Conservation (phyloP, 2,329 filamentous ascomycete species). For the Dothistroma pini region DNA sequence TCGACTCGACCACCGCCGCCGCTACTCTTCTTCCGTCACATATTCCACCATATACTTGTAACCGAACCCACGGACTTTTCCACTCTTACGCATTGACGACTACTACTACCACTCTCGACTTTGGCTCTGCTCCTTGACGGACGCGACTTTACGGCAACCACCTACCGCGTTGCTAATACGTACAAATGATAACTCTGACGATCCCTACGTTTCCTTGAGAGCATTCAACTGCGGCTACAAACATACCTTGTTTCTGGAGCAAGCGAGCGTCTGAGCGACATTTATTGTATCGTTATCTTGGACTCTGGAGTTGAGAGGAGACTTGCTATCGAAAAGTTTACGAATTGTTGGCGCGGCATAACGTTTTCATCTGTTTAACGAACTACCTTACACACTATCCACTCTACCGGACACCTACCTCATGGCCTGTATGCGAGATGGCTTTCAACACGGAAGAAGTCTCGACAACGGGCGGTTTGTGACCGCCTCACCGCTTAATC, state of each 20-base stretch:
- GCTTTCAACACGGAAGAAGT: slow-evolving; percentile 73
- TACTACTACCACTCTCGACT: slow-evolving; percentile 4
- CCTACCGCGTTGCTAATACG: slow-evolving; percentile 16
- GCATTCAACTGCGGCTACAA: slow-evolving; percentile 12
- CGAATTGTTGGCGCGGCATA: slow-evolving; percentile 22
- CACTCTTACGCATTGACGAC: slow-evolving; percentile 17
- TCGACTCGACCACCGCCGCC: slow-evolving; percentile 7
- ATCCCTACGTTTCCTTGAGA: slow-evolving; percentile 33
- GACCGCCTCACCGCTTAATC: slow-evolving; percentile 91
- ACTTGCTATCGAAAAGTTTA: slow-evolving; percentile 18
- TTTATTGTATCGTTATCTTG: slow-evolving; percentile 23
- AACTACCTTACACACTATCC: slow-evolving; percentile 9
- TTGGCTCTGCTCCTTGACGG: slow-evolving; percentile 25
- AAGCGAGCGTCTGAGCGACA: slow-evolving; percentile 19
- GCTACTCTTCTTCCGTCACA: slow-evolving; percentile 19
- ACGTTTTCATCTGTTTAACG: slow-evolving; percentile 20
- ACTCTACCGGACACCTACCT: slow-evolving; percentile 17
- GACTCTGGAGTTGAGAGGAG: slow-evolving; percentile 19
- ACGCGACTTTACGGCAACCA: slow-evolving; percentile 16
- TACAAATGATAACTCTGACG: slow-evolving; percentile 29
- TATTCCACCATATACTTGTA: slow-evolving; percentile 23
- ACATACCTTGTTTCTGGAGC: slow-evolving; percentile 21
- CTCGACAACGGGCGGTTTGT: slow-evolving; percentile 79
- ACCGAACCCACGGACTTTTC: slow-evolving; percentile 9
- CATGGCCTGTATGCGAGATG: slow-evolving; percentile 85